phyloP scores from a whole-genome alignment of 352 stramenopile species.

The Elongisporangium undulatum region DNA sequence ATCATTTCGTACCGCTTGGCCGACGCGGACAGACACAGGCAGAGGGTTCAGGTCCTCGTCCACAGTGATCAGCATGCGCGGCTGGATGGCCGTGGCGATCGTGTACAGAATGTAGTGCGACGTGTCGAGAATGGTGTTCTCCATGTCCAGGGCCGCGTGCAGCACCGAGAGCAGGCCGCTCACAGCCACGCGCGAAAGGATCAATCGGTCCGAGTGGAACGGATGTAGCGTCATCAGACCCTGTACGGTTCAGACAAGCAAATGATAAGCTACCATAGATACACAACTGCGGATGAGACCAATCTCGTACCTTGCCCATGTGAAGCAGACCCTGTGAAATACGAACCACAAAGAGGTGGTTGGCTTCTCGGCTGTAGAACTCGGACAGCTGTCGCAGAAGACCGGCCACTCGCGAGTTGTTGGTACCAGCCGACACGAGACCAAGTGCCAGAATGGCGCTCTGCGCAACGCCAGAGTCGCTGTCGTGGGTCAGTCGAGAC shows the following conservation, averaged over 20 bases:
- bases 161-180: conserved; percentile 95
- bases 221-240: conserved; percentile 97
- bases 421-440: conserved; percentile 97
- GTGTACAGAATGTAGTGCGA: conserved; percentile 99
- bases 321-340: conserved; percentile 98
- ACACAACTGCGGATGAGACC: background rate
- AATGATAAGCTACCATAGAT: conserved; percentile 1
- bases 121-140: conserved; percentile 98
- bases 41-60: conserved; percentile 96
- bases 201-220: conserved; percentile 95
- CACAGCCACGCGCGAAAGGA: conserved; percentile 90
- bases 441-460: conserved; percentile 97
- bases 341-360: conserved; percentile 97
- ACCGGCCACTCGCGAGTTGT: conserved; percentile 98
- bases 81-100: conserved; percentile 97
- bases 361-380: conserved; percentile 97
- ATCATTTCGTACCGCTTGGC: conserved; percentile 89
- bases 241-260: conserved; percentile 14
- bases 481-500: conserved; percentile 97
- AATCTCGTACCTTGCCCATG: conserved; percentile 93
- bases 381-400: conserved; percentile 96
- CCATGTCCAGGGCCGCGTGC: conserved; percentile 96
- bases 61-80: conserved; percentile 98
- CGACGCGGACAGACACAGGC: conserved; percentile 97
- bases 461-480: conserved; percentile 95